These are phyloP conservation scores for Trichoderma sp. DNA, from an alignment of 2,329 filamentous ascomycete genomes.

Conservation along the genomic window DNA sequence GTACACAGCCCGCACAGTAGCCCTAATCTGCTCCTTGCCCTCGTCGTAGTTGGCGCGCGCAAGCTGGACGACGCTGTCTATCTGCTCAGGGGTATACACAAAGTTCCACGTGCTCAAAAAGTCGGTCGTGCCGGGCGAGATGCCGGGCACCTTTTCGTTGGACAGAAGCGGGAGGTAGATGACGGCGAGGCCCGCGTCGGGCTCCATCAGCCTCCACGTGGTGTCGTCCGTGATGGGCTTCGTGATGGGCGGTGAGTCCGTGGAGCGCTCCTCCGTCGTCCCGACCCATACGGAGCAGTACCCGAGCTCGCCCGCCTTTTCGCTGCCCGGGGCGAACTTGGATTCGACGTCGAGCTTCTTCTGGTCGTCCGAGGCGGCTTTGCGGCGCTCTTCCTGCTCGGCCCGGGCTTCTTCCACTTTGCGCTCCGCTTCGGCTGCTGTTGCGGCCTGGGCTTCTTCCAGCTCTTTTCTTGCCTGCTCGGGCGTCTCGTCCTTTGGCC, in stretches of 20 bases:
- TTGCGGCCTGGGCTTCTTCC: slow-evolving; percentile 63
- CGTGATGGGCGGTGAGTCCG: slow-evolving; percentile 54
- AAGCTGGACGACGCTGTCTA: slow-evolving; percentile 80
- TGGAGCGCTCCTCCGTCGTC: slow-evolving; percentile 70
- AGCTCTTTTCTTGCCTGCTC: slow-evolving; percentile 66
- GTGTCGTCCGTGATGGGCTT: slow-evolving; percentile 63
- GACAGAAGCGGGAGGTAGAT: slow-evolving; percentile 88
- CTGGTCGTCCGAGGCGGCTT: slow-evolving; percentile 35
- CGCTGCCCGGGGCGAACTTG: slow-evolving; percentile 47
- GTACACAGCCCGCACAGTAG: slow-evolving; percentile 84
- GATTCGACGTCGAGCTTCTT: slow-evolving; percentile 37
- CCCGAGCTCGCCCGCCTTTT: slow-evolving; percentile 65
- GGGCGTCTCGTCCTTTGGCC: slow-evolving; percentile 70
- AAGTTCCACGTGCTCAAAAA: slow-evolving; percentile 99
- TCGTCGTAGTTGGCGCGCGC: slow-evolving; percentile 86
- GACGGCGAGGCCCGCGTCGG: slow-evolving; percentile 82
- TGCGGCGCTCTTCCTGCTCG: slow-evolving; percentile 44
- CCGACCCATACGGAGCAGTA: slow-evolving; percentile 98
- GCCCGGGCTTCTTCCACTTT: slow-evolving; percentile 65
- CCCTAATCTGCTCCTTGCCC: slow-evolving; percentile 74
- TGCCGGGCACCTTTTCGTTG: slow-evolving; percentile 75
- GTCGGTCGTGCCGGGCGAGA: slow-evolving; percentile 81
- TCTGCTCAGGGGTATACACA: slow-evolving; percentile 86
- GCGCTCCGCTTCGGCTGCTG: slow-evolving; percentile 60
- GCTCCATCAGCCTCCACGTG: slow-evolving; percentile 67